phyloP scores from a whole-genome alignment of 352 stramenopile species.

The Phytopythium vexans region DNA sequence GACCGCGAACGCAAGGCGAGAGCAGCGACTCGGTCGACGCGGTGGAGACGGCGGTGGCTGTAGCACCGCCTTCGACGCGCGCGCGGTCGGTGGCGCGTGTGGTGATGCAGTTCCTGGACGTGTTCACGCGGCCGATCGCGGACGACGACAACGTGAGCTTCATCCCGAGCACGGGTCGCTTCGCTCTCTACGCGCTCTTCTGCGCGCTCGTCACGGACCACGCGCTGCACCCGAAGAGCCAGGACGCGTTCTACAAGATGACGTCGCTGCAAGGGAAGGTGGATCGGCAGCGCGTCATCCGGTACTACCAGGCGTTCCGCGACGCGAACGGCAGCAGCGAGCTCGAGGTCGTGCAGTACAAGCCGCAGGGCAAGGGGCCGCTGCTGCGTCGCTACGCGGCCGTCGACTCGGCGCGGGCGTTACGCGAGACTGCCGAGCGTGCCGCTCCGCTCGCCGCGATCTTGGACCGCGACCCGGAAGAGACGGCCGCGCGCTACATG shows the following conservation, averaged over 20 bases:
- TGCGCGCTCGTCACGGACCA: conserved; percentile 26
- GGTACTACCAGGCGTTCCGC: conserved; percentile 27
- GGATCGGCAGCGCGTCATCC: conserved; percentile 48
- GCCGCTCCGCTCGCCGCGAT: conserved; percentile 23
- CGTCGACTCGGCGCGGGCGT: conserved; percentile 7
- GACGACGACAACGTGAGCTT: conserved; percentile 64
- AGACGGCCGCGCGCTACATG: conserved; percentile 29
- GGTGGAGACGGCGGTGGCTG: no score
- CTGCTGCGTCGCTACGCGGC: conserved; percentile 39
- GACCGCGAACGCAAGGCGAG: no score
- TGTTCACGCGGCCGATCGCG: conserved; percentile 44
- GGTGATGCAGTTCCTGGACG: conserved; percentile 44
- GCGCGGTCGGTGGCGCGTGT: conserved; percentile 23
- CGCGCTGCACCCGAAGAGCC: conserved; percentile 34
- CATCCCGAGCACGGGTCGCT: conserved; percentile 44
- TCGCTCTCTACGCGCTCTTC: conserved; percentile 46
- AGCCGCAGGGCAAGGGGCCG: conserved; percentile 50
- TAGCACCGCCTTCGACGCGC: no score
- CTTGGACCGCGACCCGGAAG: conserved; percentile 26
- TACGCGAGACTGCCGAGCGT: conserved; percentile 22
- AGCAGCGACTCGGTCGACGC: no score
- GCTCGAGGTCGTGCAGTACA: conserved; percentile 27
- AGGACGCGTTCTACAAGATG: conserved; percentile 66
- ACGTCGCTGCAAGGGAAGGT: conserved; percentile 55
- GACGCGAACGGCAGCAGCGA: conserved; percentile 1